Base-by-base conservation (phyloP, 306 rosid genomes). In the Quercus alba region DNA sequence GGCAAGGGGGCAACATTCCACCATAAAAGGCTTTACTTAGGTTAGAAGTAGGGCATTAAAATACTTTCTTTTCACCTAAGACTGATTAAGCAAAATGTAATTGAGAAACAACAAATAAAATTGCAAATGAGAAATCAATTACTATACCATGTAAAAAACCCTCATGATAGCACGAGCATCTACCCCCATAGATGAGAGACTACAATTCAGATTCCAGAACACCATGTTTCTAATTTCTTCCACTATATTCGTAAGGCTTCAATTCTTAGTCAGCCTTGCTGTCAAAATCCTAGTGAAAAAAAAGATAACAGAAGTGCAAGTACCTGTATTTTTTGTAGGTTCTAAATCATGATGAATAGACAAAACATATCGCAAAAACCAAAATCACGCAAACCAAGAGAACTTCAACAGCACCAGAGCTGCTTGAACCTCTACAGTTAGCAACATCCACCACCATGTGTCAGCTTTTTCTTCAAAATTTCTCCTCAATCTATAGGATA, bases 211-310 rank as follows among this genome's bases (percentile, higher is more conserved):
- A 66, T 30, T 41, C 58, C 77, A 70, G 49, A 8, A 76, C n/a
- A 49, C 59, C 59, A 38, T 72, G 30, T 74, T 67, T 77, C 26
- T 46, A 49, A 58, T 73, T 82, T 49, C 38, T 55, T 73, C 14
- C 75, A 44, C 68, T 73, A 20, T 74, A 68, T 17, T 76, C 75
- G 69, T 66, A 59, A 77, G 79, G 77, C 77, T 77, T 80, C 75
- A 28, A 38, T 69, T 73, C 77, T 51, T 21, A 18, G 38, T 73
- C 56, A 64, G 56, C 77, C 71, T 79, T 21, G 77, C 66, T 46
- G 61, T 73, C 41, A 52, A 55, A 73, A 70, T 72, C 31, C 59
- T 8, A 15, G 56, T 10, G 46, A 79, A 79, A 69, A 79, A 69
- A 38, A 49, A 26, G 76, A 62, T 56, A 61, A 10, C 23, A 31